A percentile compares a stretch with the other conserved stretches of the same genome.
Evolutionary conservation across 768 basidiomycete species (phyloP).

Genomic region (Pleurotus djamor): DNA sequence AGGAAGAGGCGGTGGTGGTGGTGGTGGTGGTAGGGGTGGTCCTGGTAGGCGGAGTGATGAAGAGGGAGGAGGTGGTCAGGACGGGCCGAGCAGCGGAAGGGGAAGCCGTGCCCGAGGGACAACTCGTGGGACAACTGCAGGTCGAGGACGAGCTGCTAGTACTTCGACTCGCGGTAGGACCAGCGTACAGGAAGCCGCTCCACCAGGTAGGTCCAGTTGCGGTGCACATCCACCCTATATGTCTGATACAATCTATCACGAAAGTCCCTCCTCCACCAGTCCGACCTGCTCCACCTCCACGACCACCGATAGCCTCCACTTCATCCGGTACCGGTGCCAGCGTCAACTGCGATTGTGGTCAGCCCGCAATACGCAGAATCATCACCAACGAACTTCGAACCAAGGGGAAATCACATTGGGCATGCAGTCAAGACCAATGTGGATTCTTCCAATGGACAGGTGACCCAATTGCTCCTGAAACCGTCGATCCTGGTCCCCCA

Average conservation of each 20-base stretch:
- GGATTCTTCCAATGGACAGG: constrained; percentile 50
- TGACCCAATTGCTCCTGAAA: constrained; percentile 10
- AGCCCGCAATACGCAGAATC: constrained; percentile 46
- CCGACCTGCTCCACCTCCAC: constrained; percentile 8
- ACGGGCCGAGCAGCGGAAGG: constrained; percentile 15
- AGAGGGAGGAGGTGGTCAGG: constrained; percentile 6
- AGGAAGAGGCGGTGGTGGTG: constrained; percentile 23
- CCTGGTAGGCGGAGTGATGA: constrained; percentile 19
- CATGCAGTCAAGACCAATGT: constrained; percentile 47
- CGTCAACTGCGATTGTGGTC: constrained; percentile 51
- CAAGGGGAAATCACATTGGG: constrained; percentile 55
- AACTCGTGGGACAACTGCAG: constrained; percentile 16
- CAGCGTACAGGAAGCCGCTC: background rate
- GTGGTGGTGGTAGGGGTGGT: constrained; percentile 18
- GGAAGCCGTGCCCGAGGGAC: constrained; percentile 18
- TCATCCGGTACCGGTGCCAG: constrained; percentile 9
- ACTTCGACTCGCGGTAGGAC: constrained; percentile 12
- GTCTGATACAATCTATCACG: too few relatives aligned
- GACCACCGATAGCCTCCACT: constrained; percentile 5
- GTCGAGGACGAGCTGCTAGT: constrained; percentile 12
- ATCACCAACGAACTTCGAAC: constrained; percentile 57
- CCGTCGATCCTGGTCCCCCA: constrained; percentile 7
- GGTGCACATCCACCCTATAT: too few relatives aligned
- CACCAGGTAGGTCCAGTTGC: too few relatives aligned
- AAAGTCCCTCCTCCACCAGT: background rate